A percentile compares a stretch with the other conserved stretches of the same genome.
These are phyloP conservation scores for Akebia trifoliata DNA, from an alignment of 164 flowering plant genomes.

Conservation along the genomic window DNA sequence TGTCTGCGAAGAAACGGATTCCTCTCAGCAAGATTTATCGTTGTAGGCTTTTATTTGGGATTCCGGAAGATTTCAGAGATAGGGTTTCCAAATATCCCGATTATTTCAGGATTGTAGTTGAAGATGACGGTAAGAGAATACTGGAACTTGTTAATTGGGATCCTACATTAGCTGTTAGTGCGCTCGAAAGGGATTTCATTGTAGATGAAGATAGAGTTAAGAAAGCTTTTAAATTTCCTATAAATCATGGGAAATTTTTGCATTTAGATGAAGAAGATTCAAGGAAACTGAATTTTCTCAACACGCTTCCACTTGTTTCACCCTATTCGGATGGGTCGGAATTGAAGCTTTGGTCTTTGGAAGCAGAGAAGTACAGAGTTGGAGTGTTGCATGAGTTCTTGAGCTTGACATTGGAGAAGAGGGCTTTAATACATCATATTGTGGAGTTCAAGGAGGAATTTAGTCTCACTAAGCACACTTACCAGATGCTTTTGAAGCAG, in stretches of 20 bases:
- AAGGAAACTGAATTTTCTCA: conserved; percentile 62
- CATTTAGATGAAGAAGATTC: conserved; percentile 63
- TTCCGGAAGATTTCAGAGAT: conserved; percentile 86
- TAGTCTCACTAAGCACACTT: conserved; percentile 81
- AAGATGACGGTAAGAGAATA: conserved; percentile 54
- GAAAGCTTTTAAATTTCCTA: conserved; percentile 60
- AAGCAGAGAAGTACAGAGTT: conserved; percentile 81
- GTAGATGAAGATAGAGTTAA: conserved; percentile 70
- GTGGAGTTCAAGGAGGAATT: conserved; percentile 87
- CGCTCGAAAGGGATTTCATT: conserved; percentile 65
- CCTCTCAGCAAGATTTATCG: conserved; percentile 75
- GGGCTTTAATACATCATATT: conserved; percentile 75
- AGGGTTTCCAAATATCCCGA: conserved; percentile 59
- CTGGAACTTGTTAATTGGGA: conserved; percentile 89
- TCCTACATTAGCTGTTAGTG: conserved; percentile 64
- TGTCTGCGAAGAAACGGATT: conserved; percentile 67
- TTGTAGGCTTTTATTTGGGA: conserved; percentile 67
- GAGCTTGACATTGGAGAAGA: conserved; percentile 90
- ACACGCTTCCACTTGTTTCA: conserved; percentile 77
- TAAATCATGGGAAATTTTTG: conserved; percentile 54
- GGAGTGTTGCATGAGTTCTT: conserved; percentile 81
- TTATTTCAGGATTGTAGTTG: conserved; percentile 54
- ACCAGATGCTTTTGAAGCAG: conserved; percentile 75
- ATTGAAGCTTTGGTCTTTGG: conserved; percentile 65
- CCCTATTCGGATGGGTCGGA: conserved; percentile 81